Conservation (phyloP, 2,329 filamentous ascomycete species). For the Neofusicoccum ribis region DNA sequence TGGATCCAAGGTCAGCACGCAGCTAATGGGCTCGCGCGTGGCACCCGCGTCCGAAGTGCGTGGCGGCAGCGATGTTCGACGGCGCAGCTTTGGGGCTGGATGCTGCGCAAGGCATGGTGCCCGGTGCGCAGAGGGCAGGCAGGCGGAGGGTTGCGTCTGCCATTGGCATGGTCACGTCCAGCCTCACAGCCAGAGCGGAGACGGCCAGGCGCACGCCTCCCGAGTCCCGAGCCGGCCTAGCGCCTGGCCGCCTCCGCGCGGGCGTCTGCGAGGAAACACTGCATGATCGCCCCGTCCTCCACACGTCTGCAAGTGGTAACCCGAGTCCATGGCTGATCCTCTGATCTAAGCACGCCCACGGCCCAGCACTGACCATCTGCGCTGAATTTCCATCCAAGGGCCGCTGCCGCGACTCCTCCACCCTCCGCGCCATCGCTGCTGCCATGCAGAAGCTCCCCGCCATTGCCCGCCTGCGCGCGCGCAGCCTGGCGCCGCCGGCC, state of each 20-base stretch:
- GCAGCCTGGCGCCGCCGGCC: background rate
- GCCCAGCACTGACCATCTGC: conserved; percentile 4
- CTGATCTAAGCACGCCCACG: conserved; percentile 3
- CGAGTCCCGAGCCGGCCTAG: background rate
- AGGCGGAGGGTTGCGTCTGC: background rate
- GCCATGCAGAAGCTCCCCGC: conserved; percentile 1
- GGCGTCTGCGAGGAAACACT: background rate
- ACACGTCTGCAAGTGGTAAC: background rate
- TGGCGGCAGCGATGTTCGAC: background rate
- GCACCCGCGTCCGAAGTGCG: background rate
- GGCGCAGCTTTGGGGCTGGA: background rate
- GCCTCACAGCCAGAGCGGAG: conserved; percentile 8
- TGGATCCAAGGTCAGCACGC: background rate
- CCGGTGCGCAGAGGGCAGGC: background rate
- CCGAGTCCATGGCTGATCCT: conserved; percentile 14
- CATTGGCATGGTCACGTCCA: conserved; percentile 2
- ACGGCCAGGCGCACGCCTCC: conserved; percentile 6
- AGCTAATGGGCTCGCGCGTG: background rate
- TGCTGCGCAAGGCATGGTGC: conserved; percentile 2
- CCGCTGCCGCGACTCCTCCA: background rate
- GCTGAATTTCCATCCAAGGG: background rate
- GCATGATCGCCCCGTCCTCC: conserved; percentile 14
- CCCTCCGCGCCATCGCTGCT: background rate
- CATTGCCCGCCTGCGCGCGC: conserved; percentile 1
- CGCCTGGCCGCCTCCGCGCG: background rate